Percentiles rank a stretch among this genome's conserved stretches.
Evolutionary conservation across 352 stramenopile species (phyloP).

Genomic region (Phytopythium sindhum): DNA sequence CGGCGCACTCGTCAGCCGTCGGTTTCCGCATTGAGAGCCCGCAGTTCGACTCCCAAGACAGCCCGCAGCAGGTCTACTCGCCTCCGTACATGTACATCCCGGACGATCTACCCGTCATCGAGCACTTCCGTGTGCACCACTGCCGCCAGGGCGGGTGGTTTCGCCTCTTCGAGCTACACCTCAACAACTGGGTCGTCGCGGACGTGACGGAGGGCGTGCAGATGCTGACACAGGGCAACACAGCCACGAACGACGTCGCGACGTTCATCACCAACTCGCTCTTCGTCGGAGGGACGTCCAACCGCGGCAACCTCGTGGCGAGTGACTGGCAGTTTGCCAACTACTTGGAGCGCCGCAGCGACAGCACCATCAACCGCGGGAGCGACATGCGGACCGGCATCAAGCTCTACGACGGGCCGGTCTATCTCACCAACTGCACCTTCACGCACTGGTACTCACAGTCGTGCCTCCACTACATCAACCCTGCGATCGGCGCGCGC

Average conservation of each 20-base stretch:
- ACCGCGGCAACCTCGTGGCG: conserved; percentile 34
- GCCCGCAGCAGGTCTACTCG: conserved; percentile 23
- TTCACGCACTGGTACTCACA: conserved; percentile 37
- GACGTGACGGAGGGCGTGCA: conserved; percentile 37
- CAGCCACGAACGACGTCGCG: conserved; percentile 17
- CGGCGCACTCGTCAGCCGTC: conserved; percentile 19
- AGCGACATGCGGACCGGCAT: conserved; percentile 28
- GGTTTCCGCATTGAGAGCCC: conserved; percentile 32
- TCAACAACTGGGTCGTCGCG: conserved; percentile 30
- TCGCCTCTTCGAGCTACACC: conserved; percentile 20
- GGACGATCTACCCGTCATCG: conserved; percentile 21
- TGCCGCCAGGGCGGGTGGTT: conserved; percentile 37
- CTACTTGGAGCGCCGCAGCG: conserved; percentile 32
- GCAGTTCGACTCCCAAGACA: conserved; percentile 24
- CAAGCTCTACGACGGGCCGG: conserved; percentile 35
- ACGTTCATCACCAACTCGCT: conserved; percentile 33
- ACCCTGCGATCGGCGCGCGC: conserved; percentile 30
- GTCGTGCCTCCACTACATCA: conserved; percentile 35
- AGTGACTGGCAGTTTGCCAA: conserved; percentile 32
- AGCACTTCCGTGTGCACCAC: conserved; percentile 31
- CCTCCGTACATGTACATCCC: conserved; percentile 28
- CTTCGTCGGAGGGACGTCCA: conserved; percentile 32
- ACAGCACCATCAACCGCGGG: conserved; percentile 26
- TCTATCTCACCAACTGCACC: conserved; percentile 29
- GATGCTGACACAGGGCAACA: conserved; percentile 32